These are phyloP conservation scores for Orbilia javanica DNA, from an alignment of 2,329 filamentous ascomycete genomes.

Conservation along the genomic window DNA sequence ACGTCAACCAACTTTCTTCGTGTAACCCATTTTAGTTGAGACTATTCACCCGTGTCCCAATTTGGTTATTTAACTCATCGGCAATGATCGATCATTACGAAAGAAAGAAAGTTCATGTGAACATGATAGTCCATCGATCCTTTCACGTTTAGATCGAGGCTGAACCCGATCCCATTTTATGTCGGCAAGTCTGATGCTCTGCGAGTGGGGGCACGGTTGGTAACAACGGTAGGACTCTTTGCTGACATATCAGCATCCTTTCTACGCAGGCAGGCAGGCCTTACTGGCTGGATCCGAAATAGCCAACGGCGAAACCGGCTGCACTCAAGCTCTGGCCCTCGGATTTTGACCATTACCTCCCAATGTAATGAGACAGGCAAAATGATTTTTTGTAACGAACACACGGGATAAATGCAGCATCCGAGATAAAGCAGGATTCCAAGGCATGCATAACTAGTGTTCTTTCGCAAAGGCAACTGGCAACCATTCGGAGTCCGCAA, in stretches of 20 bases:
- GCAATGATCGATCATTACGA: not conserved
- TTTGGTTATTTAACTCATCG: constrained; percentile 6
- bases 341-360: not conserved
- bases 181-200: no score
- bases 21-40: constrained; percentile 16
- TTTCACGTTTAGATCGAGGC: no score
- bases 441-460: not conserved
- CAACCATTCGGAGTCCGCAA: not conserved
- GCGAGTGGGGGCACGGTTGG: constrained; percentile 5
- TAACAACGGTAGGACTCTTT: not conserved
- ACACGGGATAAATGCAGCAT: not conserved
- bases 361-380: not conserved
- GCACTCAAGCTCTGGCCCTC: not conserved
- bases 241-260: not conserved
- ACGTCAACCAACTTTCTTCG: constrained; percentile 21
- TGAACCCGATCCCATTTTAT: no score
- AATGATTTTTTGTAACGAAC: not conserved
- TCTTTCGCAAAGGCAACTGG: not conserved
- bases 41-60: constrained; percentile 8
- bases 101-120: not conserved
- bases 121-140: no score
- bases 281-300: not conserved
- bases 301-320: not conserved
- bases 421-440: not conserved
- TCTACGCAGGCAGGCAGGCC: not conserved